Evolutionary conservation across 2,329 filamentous ascomycete species (phyloP), one percentile per base, ranked within the genome.

Genomic region (Arthrobotrys megalospora): DNA sequence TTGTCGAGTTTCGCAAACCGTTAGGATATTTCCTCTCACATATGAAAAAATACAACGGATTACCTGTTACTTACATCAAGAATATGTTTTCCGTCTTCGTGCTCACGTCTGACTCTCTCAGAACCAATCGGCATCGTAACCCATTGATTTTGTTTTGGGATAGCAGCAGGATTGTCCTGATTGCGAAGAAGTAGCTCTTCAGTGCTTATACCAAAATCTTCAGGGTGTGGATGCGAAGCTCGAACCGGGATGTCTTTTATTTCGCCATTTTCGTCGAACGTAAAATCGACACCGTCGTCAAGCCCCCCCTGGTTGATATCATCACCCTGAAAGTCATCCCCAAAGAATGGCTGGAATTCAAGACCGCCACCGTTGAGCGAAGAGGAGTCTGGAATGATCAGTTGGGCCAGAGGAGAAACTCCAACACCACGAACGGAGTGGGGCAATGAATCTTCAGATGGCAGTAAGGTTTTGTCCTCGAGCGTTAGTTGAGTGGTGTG

Each of bases 241-340:
- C 32, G 19, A 64, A 24, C 21, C 43, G 79, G 21, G 34, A 80
- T 21, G 8, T 82, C 80, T 65, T 72, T 80, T 43, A 81, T 72
- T 41, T 81, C 73, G 2, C 81, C 81, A 63, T 82, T 65, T 50
- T 80, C 80, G 38, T 81, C 80, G 34, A 82, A 82, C 45, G 80
- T 77, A 52, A 82, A 82, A 16, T 67, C 76, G 11, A 80, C 66
- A 6, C 80, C 60, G 3, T 80, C 80, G 24, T 81, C 52, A 38
- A 79, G 48, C 14, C 66, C 53, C 4, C 52, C 69, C n/a, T 71
- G 2, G 48, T 62, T 21, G 41, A 16, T 5, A 16, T 45, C 3
- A 3, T 32, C 21, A 1, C 6, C 50, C 11, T 52, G 47, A 6
- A 66, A 47, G 8, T 69, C 52, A 16, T 66, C 66, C 8, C 65